Conservation (phyloP, 345 rosid genomes). For the Kernera saxatilis region DNA sequence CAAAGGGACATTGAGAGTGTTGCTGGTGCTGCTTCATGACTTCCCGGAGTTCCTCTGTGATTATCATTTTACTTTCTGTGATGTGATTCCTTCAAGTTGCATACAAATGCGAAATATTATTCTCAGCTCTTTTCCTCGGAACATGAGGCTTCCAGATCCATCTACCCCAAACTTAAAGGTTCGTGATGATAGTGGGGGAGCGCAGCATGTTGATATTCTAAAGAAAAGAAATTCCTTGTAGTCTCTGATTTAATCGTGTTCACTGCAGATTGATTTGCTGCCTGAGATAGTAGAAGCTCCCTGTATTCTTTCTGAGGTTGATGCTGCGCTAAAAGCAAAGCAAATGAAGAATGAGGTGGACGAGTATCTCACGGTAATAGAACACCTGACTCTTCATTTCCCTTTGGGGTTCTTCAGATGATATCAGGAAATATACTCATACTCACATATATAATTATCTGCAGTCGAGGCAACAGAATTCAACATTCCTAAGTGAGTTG, state of each 20-base stretch:
- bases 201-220: background rate
- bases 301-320: slow-evolving; percentile 84
- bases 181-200: slow-evolving; percentile 40
- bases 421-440: background rate
- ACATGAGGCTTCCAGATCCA: slow-evolving; percentile 98
- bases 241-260: slow-evolving; percentile 18
- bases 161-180: slow-evolving; percentile 97
- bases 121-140: slow-evolving; percentile 90
- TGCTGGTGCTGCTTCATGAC: slow-evolving; percentile 94
- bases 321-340: slow-evolving; percentile 70
- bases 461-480: slow-evolving; percentile 73
- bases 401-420: background rate
- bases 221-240: background rate
- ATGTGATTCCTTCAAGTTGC: slow-evolving; percentile 98
- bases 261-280: slow-evolving; percentile 83
- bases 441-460: background rate
- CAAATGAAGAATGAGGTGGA: slow-evolving; percentile 87
- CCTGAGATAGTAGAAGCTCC: slow-evolving; percentile 84
- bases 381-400: background rate
- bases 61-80: slow-evolving; percentile 95
- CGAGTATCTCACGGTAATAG: slow-evolving; percentile 86
- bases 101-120: slow-evolving; percentile 97
- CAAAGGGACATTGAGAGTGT: slow-evolving; percentile 88
- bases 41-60: slow-evolving; percentile 97
- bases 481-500: slow-evolving; percentile 68